Evolutionary conservation across 208 protist genomes (phyloP), one percentile per base, ranked within the genome.

Genomic region (Leishmania gerbilli): DNA sequence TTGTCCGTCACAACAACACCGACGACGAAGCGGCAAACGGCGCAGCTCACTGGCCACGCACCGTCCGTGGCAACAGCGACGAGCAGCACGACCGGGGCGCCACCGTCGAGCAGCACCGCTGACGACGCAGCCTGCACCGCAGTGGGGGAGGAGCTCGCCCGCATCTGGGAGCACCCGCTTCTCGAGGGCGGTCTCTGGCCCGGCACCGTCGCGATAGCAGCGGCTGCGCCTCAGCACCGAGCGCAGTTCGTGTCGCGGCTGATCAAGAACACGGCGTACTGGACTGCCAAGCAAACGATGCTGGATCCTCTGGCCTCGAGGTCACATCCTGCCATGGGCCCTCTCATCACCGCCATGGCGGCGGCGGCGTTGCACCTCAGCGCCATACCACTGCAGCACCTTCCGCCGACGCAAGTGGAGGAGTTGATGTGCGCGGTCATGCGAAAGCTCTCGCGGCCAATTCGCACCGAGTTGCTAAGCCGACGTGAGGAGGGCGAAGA

Each of bases 281-380:
- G 87, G 83, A 56, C 77, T 5, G 77, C 79, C 13, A 77, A 84
- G 60, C 87, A 87, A 79, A 60, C 68, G 2, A 74, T 40, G 42
- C 68, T 80, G 53, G 87, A 90, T 71, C 78, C 65, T 15, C 80
- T 90, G n/a, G 80, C 76, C 24, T 40, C 62, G 5, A 81, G 62
- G 40, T 69, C 83, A 0, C 75, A 82, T 13, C 74, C 68, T 37
- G 69, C 76, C 19, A 65, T 90, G 55, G 60, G 71, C 21, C 60
- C 79, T 6, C 69, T 88, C 37, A 87, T 90, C 69, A 84, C 84
- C 0, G 13, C 37, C 24, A 84, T 85, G 65, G 82, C 84, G 0
- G 81, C 80, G 37, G 84, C 87, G 17, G 71, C 75, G 34, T 67
- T 90, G 76, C 84, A 90, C 77, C 62, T 88, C 65, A 90, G 87